These are phyloP conservation scores for Tolypocladium tundrense DNA, from an alignment of 2,329 filamentous ascomycete genomes.

Conservation along the genomic window DNA sequence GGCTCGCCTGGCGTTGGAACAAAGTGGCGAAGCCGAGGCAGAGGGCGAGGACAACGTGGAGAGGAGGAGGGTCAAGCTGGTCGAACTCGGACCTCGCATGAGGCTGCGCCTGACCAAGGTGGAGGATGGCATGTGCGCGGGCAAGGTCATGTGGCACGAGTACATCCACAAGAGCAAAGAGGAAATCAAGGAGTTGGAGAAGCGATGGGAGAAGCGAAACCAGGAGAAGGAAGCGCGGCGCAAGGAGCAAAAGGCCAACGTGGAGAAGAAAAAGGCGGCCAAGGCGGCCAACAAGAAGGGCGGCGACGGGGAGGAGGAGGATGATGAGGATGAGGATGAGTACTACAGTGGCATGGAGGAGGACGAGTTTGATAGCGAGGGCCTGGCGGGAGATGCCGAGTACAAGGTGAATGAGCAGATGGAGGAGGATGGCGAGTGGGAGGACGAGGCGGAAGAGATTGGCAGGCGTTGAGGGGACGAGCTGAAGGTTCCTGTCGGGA, in stretches of 20 bases:
- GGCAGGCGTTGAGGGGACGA: background rate
- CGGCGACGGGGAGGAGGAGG: constrained; percentile 21
- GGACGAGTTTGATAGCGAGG: constrained; percentile 42
- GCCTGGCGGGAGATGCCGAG: constrained; percentile 37
- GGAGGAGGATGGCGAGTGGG: constrained; percentile 41
- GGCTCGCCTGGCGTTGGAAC: constrained; percentile 29
- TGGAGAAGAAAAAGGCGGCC: constrained; percentile 66
- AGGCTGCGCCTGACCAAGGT: constrained; percentile 85
- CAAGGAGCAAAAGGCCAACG: constrained; percentile 78
- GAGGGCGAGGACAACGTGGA: constrained; percentile 54
- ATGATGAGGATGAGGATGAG: constrained; percentile 32
- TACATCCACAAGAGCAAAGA: constrained; percentile 75
- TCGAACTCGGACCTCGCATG: constrained; percentile 88
- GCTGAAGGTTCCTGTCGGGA: no score
- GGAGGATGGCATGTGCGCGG: constrained; percentile 82
- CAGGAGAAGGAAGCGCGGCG: constrained; percentile 75
- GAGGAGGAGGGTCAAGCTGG: constrained; percentile 79
- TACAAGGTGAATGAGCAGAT: constrained; percentile 37
- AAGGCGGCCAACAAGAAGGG: constrained; percentile 31
- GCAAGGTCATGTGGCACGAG: constrained; percentile 96
- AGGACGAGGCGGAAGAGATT: constrained; percentile 30
- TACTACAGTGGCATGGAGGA: constrained; percentile 34
- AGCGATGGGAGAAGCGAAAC: constrained; percentile 67
- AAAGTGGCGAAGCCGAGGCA: constrained; percentile 30
- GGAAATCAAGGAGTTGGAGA: constrained; percentile 70